These are phyloP conservation scores for Cladorrhinum sp. DNA, from an alignment of 2,329 filamentous ascomycete species.

Conservation along the genomic window DNA sequence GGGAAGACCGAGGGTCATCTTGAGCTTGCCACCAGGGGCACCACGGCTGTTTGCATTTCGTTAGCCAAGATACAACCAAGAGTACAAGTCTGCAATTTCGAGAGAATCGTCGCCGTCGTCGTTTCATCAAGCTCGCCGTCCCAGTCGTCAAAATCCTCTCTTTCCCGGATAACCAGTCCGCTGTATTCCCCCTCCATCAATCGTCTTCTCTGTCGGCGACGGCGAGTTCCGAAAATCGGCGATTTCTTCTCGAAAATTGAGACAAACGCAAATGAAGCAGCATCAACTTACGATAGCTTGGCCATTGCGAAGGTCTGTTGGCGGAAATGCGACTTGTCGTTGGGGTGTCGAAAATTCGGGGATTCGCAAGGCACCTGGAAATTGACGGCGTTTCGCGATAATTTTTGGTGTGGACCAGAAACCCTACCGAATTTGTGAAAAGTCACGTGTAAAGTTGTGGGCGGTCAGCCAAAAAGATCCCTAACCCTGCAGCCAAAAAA, in stretches of 20 bases:
- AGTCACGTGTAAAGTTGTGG: conserved; percentile 24
- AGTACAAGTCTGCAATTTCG: not conserved
- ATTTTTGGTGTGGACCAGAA: conserved; percentile 32
- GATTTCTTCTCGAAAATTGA: conserved; percentile 18
- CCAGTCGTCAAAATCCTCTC: not conserved
- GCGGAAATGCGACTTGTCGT: conserved; percentile 30
- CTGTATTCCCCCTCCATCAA: conserved; percentile 12
- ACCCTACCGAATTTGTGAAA: conserved; percentile 28
- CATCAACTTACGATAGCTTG: conserved; percentile 59
- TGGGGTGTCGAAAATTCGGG: conserved; percentile 30
- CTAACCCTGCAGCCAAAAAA: conserved; percentile 13
- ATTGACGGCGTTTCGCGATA: conserved; percentile 29
- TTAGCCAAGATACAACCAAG: conserved; percentile 31
- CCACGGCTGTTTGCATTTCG: conserved; percentile 58
- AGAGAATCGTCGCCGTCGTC: conserved; percentile 4
- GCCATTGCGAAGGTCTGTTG: conserved; percentile 55
- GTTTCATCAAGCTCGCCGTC: not conserved
- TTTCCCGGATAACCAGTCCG: not conserved
- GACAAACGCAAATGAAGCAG: conserved; percentile 14
- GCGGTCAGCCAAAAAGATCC: conserved; percentile 1
- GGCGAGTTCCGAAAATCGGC: conserved; percentile 15
- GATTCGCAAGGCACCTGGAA: conserved; percentile 23
- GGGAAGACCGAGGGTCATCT: conserved; percentile 99
- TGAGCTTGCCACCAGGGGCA: conserved; percentile 99
- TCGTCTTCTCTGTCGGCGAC: conserved; percentile 9